phyloP scores from a whole-genome alignment of 768 basidiomycete genomes.

The Lactifluus rugatus region DNA sequence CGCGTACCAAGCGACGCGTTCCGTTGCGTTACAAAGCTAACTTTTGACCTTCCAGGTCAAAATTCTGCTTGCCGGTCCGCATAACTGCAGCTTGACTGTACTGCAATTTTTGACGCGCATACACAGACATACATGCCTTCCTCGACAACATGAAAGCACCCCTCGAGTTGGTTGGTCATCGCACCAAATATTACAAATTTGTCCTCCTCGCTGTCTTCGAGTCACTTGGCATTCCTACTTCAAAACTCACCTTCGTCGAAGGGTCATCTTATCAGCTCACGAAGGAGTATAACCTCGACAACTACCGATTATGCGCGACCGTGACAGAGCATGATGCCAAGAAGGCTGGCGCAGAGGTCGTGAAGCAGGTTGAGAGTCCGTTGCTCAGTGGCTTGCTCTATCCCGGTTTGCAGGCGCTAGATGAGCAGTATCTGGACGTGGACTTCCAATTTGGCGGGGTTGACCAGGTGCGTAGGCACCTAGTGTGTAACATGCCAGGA shows the following conservation, averaged over 20 bases:
- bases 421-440: slow-evolving; percentile 91
- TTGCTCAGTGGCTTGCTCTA: slow-evolving; percentile 87
- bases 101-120: not conserved
- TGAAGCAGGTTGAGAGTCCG: slow-evolving; percentile 92
- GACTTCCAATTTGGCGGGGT: slow-evolving; percentile 98
- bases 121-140: slow-evolving; percentile 86
- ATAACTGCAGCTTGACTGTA: not conserved
- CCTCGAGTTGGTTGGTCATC: slow-evolving; percentile 76
- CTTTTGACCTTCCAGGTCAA: slow-evolving; percentile 42
- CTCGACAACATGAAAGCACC: slow-evolving; percentile 97
- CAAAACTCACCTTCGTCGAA: slow-evolving; percentile 72
- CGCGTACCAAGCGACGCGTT: slow-evolving; percentile 21
- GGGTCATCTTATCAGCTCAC: slow-evolving; percentile 92
- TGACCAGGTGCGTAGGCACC: slow-evolving; percentile 62
- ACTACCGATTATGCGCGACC: slow-evolving; percentile 84
- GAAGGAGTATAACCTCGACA: slow-evolving; percentile 87
- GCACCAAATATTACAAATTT: slow-evolving; percentile 84
- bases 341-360: slow-evolving; percentile 97
- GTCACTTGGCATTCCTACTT: slow-evolving; percentile 83
- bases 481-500: not conserved
- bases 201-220: slow-evolving; percentile 75
- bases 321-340: slow-evolving; percentile 96
- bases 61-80: slow-evolving; percentile 66
- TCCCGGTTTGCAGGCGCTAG: slow-evolving; percentile 92
- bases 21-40: slow-evolving; percentile 16